Percentiles rank a stretch among this genome's conserved stretches.
phyloP scores from a whole-genome alignment of 2,329 filamentous ascomycete genomes.

The Dichotomopilus funicola region DNA sequence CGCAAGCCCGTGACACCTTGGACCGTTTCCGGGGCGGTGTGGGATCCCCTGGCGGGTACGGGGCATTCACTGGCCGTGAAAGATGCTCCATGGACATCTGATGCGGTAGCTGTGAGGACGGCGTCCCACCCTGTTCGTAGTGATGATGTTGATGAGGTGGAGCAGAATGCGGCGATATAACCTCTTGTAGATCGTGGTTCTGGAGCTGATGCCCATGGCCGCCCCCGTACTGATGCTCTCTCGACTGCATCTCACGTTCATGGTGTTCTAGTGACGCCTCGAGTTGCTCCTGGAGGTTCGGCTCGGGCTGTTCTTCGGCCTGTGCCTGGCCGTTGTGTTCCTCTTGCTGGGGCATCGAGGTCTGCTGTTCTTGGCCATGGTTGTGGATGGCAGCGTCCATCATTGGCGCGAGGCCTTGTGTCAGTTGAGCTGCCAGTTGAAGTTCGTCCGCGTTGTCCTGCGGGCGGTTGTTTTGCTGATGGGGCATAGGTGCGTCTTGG shows the following conservation, averaged over 20 bases:
- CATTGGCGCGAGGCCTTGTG: constrained; percentile 47
- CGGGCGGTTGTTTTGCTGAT: constrained; percentile 39
- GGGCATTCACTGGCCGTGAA: constrained; percentile 9
- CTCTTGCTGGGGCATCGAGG: not conserved
- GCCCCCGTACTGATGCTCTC: constrained; percentile 23
- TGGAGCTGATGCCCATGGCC: constrained; percentile 23
- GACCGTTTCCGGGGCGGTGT: constrained; percentile 68
- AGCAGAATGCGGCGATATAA: constrained; percentile 24
- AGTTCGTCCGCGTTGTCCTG: constrained; percentile 47
- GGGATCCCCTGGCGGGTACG: constrained; percentile 43
- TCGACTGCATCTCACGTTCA: constrained; percentile 22
- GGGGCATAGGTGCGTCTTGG: constrained; percentile 33
- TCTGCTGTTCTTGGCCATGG: constrained; percentile 30
- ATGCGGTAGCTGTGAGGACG: constrained; percentile 27
- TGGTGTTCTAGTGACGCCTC: constrained; percentile 23
- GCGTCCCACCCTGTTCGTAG: constrained; percentile 17
- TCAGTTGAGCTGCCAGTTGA: constrained; percentile 52
- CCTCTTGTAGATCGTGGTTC: constrained; percentile 26
- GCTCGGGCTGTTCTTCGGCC: not conserved
- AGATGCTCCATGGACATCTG: constrained; percentile 34
- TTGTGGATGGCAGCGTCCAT: constrained; percentile 36
- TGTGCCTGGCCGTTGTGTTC: not conserved
- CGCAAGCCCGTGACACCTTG: constrained; percentile 82
- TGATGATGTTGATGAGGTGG: constrained; percentile 24
- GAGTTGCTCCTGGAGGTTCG: constrained; percentile 17